These are phyloP conservation scores for Rhodotorula mucilaginosa DNA, from an alignment of 1,284 basidiomycete genomes.

Conservation along the genomic window DNA sequence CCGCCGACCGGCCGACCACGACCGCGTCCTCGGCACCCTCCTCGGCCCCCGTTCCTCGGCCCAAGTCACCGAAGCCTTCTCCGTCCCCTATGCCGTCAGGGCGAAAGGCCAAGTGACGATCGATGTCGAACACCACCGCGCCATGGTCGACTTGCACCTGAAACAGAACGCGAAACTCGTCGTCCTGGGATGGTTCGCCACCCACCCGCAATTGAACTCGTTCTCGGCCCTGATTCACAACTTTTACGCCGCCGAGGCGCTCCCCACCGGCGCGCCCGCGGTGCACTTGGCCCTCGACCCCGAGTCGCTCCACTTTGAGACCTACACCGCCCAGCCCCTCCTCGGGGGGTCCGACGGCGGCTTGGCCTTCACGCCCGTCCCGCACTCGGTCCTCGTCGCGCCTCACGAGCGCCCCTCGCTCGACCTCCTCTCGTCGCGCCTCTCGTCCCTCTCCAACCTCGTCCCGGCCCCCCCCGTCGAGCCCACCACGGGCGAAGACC, in stretches of 20 bases:
- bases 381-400: constrained; percentile 74
- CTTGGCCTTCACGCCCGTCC: constrained; percentile 84
- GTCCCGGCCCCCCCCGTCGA: constrained; percentile 33
- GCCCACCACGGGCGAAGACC: constrained; percentile 29
- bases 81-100: constrained; percentile 65
- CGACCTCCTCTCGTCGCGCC: constrained; percentile 62
- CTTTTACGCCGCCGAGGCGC: constrained; percentile 82
- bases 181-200: constrained; percentile 80
- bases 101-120: constrained; percentile 75
- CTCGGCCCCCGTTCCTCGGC: constrained; percentile 72
- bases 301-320: constrained; percentile 75
- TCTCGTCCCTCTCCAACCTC: constrained; percentile 44
- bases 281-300: constrained; percentile 93
- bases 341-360: constrained; percentile 55
- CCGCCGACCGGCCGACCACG: constrained; percentile 74
- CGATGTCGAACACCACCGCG: constrained; percentile 92
- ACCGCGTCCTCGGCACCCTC: constrained; percentile 92
- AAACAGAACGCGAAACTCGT: constrained; percentile 79
- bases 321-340: constrained; percentile 65
- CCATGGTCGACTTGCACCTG: constrained; percentile 86
- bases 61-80: constrained; percentile 78
- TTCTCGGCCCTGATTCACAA: constrained; percentile 98
- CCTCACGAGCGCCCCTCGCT: constrained; percentile 78
- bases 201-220: constrained; percentile 72
- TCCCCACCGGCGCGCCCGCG: constrained; percentile 52